Evolutionary conservation across 192 early-diverging fungal genomes (phyloP).

Genomic region (Gryganskiella cystojenkinii): DNA sequence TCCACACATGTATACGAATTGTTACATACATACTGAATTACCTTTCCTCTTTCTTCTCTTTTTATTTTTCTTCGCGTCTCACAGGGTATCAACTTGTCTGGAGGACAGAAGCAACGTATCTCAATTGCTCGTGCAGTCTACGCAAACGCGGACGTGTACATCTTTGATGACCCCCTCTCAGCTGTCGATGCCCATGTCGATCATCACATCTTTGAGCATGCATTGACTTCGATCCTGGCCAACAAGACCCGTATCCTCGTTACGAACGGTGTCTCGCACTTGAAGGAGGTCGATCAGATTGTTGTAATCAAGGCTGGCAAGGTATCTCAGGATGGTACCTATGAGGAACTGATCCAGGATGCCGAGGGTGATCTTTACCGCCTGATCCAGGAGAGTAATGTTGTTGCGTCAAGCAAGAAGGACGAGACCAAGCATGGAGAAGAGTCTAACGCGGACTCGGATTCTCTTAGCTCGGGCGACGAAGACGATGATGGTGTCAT

Average conservation of each 20-base stretch:
- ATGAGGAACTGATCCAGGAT: conserved; percentile 64
- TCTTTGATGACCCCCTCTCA: conserved; percentile 57
- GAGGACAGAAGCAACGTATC: conserved; percentile 81
- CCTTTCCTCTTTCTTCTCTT: neutral
- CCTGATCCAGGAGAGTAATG: conserved; percentile 53
- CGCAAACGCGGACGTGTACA: conserved; percentile 70
- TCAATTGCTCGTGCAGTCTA: conserved; percentile 80
- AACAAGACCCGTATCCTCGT: conserved; percentile 79
- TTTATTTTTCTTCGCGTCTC: neutral
- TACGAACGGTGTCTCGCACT: conserved; percentile 76
- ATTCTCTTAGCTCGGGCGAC: no score
- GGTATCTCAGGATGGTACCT: conserved; percentile 71
- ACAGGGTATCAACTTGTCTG: conserved; percentile 72
- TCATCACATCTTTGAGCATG: conserved; percentile 49
- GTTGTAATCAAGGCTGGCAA: conserved; percentile 72
- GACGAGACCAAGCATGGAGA: no score
- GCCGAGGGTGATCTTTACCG: conserved; percentile 61
- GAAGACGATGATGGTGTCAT: no score
- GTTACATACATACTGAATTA: no score
- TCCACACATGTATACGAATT: neutral
- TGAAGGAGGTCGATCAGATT: conserved; percentile 70
- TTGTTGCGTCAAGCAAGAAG: neutral
- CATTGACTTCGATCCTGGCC: conserved; percentile 56
- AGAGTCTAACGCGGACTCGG: no score
- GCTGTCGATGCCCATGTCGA: conserved; percentile 69